Percentiles rank a stretch among this genome's conserved stretches.
These are phyloP conservation scores for Kwoniella pini DNA, from an alignment of 768 basidiomycete genomes.

Conservation along the genomic window DNA sequence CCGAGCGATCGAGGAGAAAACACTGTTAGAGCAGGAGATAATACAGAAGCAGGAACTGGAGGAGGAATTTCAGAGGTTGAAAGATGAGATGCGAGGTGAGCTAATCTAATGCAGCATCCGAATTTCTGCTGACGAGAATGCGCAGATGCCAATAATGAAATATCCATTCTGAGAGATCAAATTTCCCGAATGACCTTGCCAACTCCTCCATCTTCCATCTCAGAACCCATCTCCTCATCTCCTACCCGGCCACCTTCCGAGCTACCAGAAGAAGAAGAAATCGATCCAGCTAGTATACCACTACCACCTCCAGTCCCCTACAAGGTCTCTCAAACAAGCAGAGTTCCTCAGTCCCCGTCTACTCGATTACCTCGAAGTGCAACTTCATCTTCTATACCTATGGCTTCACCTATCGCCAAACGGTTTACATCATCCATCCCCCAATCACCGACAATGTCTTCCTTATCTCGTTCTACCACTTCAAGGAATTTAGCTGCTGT, in stretches of 20 bases:
- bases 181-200: constrained; percentile 52
- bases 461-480: constrained; percentile 37
- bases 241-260: constrained; percentile 28
- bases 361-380: constrained; percentile 20
- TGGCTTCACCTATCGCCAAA: constrained; percentile 6
- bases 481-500: constrained; percentile 37
- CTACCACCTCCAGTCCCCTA: constrained; percentile 6
- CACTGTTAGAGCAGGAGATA: constrained; percentile 91
- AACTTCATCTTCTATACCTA: constrained; percentile 10
- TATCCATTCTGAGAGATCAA: constrained; percentile 78
- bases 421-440: constrained; percentile 15
- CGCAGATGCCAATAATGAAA: constrained; percentile 80
- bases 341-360: constrained; percentile 24
- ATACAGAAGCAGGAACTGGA: constrained; percentile 85
- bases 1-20: constrained; percentile 91
- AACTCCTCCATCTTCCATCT: constrained; percentile 38
- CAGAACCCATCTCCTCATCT: constrained; percentile 29
- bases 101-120: not conserved
- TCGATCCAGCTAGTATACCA: constrained; percentile 17
- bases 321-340: constrained; percentile 7
- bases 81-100: constrained; percentile 88
- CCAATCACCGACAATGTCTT: constrained; percentile 29
- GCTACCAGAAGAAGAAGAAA: constrained; percentile 23
- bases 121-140: constrained; percentile 14
- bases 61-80: constrained; percentile 84